Evolutionary conservation across 1,139 yeast genomes (phyloP), one percentile per base, ranked within the genome.

Genomic region (Blastobotrys apis): DNA sequence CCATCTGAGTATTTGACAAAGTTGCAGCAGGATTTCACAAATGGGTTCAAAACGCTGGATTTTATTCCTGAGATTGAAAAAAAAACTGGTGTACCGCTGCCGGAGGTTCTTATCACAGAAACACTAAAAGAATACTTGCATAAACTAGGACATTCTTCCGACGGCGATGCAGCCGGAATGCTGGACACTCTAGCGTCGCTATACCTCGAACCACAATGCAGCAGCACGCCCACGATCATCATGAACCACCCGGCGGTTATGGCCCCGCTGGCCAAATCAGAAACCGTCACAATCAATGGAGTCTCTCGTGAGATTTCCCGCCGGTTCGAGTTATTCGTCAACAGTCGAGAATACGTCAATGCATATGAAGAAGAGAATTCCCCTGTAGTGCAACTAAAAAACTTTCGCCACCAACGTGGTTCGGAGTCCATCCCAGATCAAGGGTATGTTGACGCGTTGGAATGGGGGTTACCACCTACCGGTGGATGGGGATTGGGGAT

Each of bases 401-500:
- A 73, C 13, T 73, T 63, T 49, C 25, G 37, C 12, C 45, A 46
- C 5, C 58, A 53, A 39, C 43, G 47, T 13, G 60, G 59, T 8
- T 62, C 69, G 9, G 95, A 86, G 55, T 66, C 80, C 22, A 63
- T 83, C 0, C 86, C 95, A 0, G 98, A 92, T 63, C 71, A 78
- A 60, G 72, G 73, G 37, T 92, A 80, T 59, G 77, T 87, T 2
- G 72, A 76, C 36, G 77, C 82, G 12, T 79, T 94, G 85, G 92
- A 87, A 58, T 85, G 83, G 74, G 97, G 96, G 1, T 74, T 94
- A 64, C 97, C 98, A 3, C 98, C 98, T 0, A 90, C 97, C 1
- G 97, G 96, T 1, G 99, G 99, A 0, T 86, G 96, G 87, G 99
- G 98, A 0, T 69, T 94, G 51, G 99, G 99, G 0, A 73, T 94